Conservation (phyloP, 345 rosid genomes). For the Citrus reticulata region DNA sequence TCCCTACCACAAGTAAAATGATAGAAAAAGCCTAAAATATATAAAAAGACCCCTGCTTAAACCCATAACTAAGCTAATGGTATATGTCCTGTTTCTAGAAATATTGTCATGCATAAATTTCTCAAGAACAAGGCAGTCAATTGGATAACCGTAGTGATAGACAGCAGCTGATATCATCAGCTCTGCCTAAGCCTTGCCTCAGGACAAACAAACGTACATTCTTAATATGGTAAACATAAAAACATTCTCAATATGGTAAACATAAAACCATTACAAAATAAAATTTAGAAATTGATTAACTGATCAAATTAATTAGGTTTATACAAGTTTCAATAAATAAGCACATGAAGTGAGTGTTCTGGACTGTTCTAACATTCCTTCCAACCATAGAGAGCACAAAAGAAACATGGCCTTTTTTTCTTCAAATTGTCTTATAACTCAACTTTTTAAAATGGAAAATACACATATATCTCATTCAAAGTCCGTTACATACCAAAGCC, state of each 20-base stretch:
- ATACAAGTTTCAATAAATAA: not conserved
- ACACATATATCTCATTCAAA: not conserved
- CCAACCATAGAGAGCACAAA: not conserved
- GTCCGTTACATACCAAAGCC: conserved; percentile 64
- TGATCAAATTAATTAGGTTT: not conserved
- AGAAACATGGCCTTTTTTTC: not conserved
- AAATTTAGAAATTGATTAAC: not conserved
- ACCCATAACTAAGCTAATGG: not conserved
- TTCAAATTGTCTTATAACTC: not conserved
- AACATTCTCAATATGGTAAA: too few species aligned
- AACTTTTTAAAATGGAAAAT: not conserved
- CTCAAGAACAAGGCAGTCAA: not conserved
- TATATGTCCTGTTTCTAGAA: not conserved
- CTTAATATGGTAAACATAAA: not conserved
- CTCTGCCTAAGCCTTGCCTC: not conserved
- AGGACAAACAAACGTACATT: not conserved
- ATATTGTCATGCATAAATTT: not conserved
- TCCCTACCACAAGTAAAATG: not conserved
- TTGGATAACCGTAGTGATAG: not conserved
- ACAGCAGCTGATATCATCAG: not conserved
- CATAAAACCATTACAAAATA: not conserved
- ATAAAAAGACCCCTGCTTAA: not conserved
- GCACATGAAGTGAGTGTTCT: too few species aligned
- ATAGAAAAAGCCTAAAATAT: not conserved
- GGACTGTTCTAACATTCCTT: not conserved